A percentile compares a stretch with the other conserved stretches of the same genome.
Evolutionary conservation across 768 basidiomycete species (phyloP).

Genomic region (Pholiota molesta): DNA sequence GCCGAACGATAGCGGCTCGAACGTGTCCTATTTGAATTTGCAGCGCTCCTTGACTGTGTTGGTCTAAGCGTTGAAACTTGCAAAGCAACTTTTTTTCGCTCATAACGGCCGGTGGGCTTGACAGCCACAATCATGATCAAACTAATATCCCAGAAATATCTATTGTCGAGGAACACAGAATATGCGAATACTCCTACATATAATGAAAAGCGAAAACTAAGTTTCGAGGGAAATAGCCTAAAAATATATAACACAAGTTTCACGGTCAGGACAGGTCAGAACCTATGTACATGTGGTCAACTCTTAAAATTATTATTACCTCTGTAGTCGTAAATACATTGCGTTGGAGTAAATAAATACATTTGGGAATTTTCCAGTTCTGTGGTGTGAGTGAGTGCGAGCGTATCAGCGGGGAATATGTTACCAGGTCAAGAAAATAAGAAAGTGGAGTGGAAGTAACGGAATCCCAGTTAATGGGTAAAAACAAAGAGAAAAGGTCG

Average conservation of each 20-base stretch:
- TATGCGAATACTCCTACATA: background rate
- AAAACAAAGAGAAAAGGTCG: background rate
- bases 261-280: background rate
- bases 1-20: too few relatives aligned
- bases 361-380: background rate
- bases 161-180: background rate
- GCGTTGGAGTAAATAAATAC: constrained; percentile 1
- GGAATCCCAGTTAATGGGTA: background rate
- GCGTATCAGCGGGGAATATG: background rate
- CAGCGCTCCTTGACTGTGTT: too few relatives aligned
- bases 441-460: background rate
- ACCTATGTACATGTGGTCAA: background rate
- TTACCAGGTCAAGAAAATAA: background rate
- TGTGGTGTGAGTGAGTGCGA: background rate
- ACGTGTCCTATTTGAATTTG: too few relatives aligned
- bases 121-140: too few relatives aligned
- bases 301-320: background rate
- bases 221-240: background rate
- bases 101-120: too few relatives aligned
- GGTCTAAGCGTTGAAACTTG: too few relatives aligned
- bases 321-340: background rate
- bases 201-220: background rate
- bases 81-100: too few relatives aligned
- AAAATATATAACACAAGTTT: background rate
- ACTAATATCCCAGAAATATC: too few relatives aligned